Conservation (phyloP, 495 filamentous ascomycete genomes). For the Lasiosphaeria ovina region DNA sequence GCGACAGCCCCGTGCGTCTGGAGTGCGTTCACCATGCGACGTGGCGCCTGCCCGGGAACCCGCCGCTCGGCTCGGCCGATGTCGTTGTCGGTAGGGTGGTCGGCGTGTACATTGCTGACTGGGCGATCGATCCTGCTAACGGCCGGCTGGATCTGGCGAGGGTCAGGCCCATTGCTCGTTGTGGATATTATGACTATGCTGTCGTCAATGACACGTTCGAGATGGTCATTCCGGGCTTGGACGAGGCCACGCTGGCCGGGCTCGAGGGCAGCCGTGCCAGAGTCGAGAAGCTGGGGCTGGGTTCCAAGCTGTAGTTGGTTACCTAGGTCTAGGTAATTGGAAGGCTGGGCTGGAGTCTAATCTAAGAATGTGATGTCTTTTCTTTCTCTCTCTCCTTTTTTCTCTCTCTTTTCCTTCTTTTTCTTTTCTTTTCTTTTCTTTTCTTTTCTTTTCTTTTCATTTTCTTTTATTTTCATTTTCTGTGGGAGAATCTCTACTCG, state of each 20-base stretch:
- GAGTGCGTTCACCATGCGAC: slow-evolving; percentile 56
- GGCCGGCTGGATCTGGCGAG: slow-evolving; percentile 53
- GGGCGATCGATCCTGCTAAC: slow-evolving; percentile 41
- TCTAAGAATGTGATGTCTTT: too few relatives aligned
- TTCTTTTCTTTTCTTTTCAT: too few relatives aligned
- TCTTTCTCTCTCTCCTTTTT: too few relatives aligned
- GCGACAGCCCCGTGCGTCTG: slow-evolving; percentile 52
- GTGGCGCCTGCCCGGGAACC: slow-evolving; percentile 50
- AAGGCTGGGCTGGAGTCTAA: too few relatives aligned
- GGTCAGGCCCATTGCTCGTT: slow-evolving; percentile 56
- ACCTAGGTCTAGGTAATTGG: too few relatives aligned
- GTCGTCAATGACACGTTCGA: slow-evolving; percentile 52
- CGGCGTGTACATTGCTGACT: slow-evolving; percentile 53
- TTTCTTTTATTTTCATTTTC: too few relatives aligned
- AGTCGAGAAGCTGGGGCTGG: slow-evolving; percentile 5
- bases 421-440: too few relatives aligned
- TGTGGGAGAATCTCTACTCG: too few relatives aligned
- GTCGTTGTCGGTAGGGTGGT: slow-evolving; percentile 57
- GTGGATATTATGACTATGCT: slow-evolving; percentile 58
- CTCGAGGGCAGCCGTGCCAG: slow-evolving; percentile 16
- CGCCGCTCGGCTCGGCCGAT: slow-evolving; percentile 54
- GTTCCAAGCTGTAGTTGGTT: slow-evolving; percentile 6
- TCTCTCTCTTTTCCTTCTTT: too few relatives aligned
- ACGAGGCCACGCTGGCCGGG: slow-evolving; percentile 17
- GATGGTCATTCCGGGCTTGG: slow-evolving; percentile 43